These are phyloP conservation scores for Aspergillus ellipticus DNA, from an alignment of 495 filamentous ascomycete genomes.

Conservation along the genomic window DNA sequence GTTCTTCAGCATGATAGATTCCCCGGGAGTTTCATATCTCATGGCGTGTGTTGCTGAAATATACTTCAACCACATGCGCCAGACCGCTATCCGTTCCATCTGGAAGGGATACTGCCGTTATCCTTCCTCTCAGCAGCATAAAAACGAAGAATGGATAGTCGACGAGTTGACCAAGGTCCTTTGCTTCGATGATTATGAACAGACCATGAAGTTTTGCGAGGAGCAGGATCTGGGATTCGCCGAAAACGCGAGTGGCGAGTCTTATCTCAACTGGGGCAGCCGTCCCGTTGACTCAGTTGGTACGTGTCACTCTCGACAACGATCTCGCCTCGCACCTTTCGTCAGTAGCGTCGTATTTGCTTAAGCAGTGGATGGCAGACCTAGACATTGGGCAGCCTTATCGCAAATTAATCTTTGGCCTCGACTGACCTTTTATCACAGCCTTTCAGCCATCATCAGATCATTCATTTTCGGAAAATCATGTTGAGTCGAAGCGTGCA, in stretches of 20 bases:
- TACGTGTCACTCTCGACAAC: constrained; percentile 26
- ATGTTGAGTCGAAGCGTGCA: constrained; percentile 50
- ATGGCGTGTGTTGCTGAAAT: constrained; percentile 94
- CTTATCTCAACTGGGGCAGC: constrained; percentile 52
- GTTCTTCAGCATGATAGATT: constrained; percentile 73
- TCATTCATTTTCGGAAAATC: constrained; percentile 47
- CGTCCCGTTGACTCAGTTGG: constrained; percentile 41
- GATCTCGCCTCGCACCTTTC: constrained; percentile 3
- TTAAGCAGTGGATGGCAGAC: neutral
- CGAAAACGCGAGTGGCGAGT: constrained; percentile 43
- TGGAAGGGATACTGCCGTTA: constrained; percentile 52
- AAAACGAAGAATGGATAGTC: constrained; percentile 72
- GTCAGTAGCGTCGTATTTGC: neutral
- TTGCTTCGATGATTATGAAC: constrained; percentile 67
- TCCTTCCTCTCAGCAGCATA: constrained; percentile 59
- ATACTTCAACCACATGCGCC: constrained; percentile 78
- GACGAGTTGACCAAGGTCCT: constrained; percentile 61
- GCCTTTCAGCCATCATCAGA: constrained; percentile 43
- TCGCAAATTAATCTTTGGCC: neutral
- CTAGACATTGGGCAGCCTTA: neutral
- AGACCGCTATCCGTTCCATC: constrained; percentile 69
- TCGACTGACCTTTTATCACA: constrained; percentile 22
- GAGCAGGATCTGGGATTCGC: constrained; percentile 63
- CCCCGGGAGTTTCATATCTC: constrained; percentile 71
- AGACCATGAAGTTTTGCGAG: constrained; percentile 67